These are phyloP conservation scores for Candida glaebosa DNA, from an alignment of 805 yeast species.

Conservation along the genomic window DNA sequence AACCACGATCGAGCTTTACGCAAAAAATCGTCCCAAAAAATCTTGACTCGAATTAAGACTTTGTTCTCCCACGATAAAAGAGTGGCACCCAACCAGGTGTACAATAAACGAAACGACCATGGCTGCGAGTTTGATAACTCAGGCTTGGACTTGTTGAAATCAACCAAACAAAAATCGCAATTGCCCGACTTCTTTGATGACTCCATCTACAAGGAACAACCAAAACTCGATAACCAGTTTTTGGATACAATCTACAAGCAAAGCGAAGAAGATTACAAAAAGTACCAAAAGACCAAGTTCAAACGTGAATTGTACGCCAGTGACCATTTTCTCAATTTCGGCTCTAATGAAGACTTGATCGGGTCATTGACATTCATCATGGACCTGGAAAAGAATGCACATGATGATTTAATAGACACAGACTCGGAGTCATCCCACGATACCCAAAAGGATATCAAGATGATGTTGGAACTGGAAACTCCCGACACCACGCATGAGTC, in stretches of 20 bases:
- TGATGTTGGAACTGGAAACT: no score
- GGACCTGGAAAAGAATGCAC: no score
- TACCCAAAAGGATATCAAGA: no score
- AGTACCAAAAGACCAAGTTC: background rate
- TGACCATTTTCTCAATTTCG: constrained; percentile 1
- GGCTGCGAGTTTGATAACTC: background rate
- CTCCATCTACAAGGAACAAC: background rate
- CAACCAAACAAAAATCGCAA: no score
- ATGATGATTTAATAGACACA: no score
- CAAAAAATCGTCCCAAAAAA: background rate
- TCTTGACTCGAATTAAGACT: background rate
- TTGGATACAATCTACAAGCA: background rate
- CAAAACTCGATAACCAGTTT: background rate
- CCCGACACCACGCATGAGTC: no score
- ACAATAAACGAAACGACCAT: background rate
- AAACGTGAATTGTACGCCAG: background rate
- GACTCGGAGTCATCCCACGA: no score
- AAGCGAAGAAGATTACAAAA: background rate
- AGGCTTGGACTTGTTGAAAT: background rate
- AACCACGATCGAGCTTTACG: background rate
- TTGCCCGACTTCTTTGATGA: no score
- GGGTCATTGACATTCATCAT: constrained; percentile 2
- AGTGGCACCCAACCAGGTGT: background rate
- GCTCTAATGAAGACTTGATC: constrained; percentile 2
- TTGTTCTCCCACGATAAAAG: background rate